phyloP scores from a whole-genome alignment of 2,329 filamentous ascomycete species.

The Aureobasidium sp. region DNA sequence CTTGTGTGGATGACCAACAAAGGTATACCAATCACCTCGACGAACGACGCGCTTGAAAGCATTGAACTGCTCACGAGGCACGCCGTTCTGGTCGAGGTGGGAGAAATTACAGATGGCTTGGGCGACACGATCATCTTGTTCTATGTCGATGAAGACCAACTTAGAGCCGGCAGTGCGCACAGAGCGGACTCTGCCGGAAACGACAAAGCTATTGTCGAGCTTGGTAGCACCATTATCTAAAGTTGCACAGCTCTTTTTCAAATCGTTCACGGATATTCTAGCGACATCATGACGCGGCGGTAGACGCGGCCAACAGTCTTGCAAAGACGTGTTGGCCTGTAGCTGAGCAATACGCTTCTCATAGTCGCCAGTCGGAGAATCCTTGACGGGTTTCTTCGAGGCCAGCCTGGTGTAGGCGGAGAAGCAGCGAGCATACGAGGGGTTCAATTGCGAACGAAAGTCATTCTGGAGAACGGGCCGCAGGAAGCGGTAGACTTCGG shows the following conservation, averaged over 20 bases:
- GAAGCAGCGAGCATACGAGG: conserved; percentile 45
- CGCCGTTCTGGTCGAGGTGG: conserved; percentile 34
- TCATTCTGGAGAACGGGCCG: conserved; percentile 46
- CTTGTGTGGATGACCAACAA: conserved; percentile 11
- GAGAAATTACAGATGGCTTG: conserved; percentile 69
- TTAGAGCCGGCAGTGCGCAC: conserved; percentile 65
- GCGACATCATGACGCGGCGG: conserved; percentile 16
- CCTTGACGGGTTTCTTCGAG: conserved; percentile 12
- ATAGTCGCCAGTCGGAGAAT: conserved; percentile 30
- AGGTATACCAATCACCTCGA: conserved; percentile 66
- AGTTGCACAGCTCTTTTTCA: conserved; percentile 3
- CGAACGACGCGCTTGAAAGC: conserved; percentile 58
- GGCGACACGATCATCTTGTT: conserved; percentile 61
- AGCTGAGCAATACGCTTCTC: conserved; percentile 48
- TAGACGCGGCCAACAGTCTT: conserved; percentile 49
- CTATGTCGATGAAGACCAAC: conserved; percentile 76
- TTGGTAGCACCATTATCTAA: conserved; percentile 2
- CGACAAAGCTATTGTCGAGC: not conserved
- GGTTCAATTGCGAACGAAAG: conserved; percentile 27
- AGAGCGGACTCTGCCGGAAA: conserved; percentile 61
- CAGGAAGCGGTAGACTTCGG: conserved; percentile 42
- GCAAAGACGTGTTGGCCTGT: conserved; percentile 38
- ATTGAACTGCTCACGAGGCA: conserved; percentile 42
- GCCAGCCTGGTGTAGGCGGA: conserved; percentile 21
- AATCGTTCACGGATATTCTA: conserved; percentile 17